Base-by-base conservation (phyloP, 805 yeast genomes). In the Nakazawaea holstii region DNA sequence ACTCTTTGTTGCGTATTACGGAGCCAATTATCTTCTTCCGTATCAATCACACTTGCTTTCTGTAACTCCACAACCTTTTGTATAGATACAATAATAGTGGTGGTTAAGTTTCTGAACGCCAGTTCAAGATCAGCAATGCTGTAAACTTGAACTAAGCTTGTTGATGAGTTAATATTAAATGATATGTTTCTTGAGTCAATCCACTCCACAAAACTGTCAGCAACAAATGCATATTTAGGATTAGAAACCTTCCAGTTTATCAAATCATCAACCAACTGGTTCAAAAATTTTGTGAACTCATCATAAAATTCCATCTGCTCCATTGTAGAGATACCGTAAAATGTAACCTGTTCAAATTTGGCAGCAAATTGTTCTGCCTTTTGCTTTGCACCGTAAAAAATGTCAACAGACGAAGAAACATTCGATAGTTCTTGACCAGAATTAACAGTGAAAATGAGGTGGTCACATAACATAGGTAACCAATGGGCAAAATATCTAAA, bases 11-110 rank as follows among this genome's bases (percentile, higher is more conserved):
- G 82, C 1, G 80, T 53, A 1, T 56, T 47, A 4, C 69, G 61
- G 30, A 88, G 70, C 96, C 96, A 91, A n/a, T 72, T 69, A 49
- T 86, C 91, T 26, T 74, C 80, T 1, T 73, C 83, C 17, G 68
- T 76, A 1, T 62, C 52, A 2, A 78, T 55, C 1, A 54, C 44
- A 4, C 56, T 62, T 27, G 55, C 53, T 43, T 70, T 70, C 24
- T 39, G 46, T 9, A 58, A 53, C 31, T 68, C 77, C 41, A 67
- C 66, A 8, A 76, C 63, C 51, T 77, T 76, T 63, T 91, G 97
- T 54, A 86, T 74, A 0, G 84, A 74, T 29, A 91, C 69, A 46
- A 90, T 64, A 15, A 88, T 73, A 2, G 84, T 73, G 14, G 77
- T 77, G 4, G 82, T 70, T 3, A 86, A 56, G 17, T 73, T 67